Evolutionary conservation across 176 grass and related monocot genomes (phyloP).

Genomic region (Eragrostis curvula): DNA sequence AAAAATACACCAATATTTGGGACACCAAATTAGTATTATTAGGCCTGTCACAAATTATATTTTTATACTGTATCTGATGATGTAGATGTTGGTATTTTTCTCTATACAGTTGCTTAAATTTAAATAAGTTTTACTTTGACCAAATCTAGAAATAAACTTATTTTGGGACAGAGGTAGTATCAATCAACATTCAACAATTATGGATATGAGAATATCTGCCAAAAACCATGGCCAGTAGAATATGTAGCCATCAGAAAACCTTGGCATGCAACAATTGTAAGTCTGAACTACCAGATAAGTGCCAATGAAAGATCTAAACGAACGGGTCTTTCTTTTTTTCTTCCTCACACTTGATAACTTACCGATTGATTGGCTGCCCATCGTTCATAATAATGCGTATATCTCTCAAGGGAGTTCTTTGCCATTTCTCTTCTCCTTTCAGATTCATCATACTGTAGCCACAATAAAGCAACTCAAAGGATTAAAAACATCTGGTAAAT

Average conservation of each 20-base stretch:
- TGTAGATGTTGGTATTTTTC: no score
- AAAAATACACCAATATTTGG: no score
- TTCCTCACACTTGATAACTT: slow-evolving; percentile 46
- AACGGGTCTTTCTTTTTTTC: neutral
- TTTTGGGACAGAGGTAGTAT: no score
- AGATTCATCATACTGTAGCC: slow-evolving; percentile 94
- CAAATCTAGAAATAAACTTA: no score
- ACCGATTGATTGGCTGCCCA: slow-evolving; percentile 99
- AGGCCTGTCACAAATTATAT: no score
- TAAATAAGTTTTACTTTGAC: no score
- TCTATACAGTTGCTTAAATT: no score
- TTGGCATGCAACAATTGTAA: slow-evolving; percentile 4
- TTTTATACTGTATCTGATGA: no score
- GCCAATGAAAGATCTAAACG: neutral
- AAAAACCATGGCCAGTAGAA: slow-evolving; percentile 13
- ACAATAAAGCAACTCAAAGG: slow-evolving; percentile 33
- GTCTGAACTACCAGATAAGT: neutral
- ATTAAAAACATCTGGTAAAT: slow-evolving; percentile 15
- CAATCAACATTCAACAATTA: neutral
- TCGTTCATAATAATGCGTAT: slow-evolving; percentile 99
- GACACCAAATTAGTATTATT: no score
- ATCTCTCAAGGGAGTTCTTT: slow-evolving; percentile 99
- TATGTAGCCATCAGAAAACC: neutral
- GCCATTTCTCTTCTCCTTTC: slow-evolving; percentile 99
- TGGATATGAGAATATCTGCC: neutral